A percentile compares a stretch with the other conserved stretches of the same genome.
Evolutionary conservation across 2,329 filamentous ascomycete genomes (phyloP).

Genomic region (Apiospora sp.): DNA sequence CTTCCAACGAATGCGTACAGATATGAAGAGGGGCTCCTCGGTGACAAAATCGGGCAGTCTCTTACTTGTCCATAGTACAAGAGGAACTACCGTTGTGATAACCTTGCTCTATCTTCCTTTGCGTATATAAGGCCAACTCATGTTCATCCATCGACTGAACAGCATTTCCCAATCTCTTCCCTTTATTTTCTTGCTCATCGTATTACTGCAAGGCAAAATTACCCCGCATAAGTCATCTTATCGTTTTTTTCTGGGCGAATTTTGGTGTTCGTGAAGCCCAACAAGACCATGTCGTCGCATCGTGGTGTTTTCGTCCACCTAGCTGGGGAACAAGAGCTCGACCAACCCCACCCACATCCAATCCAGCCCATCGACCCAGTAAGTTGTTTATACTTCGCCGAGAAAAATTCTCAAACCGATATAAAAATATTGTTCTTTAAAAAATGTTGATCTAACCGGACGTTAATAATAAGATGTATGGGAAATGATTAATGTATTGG

Average conservation of each 20-base stretch:
- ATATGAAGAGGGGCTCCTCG: neutral
- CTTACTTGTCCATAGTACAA: constrained; percentile 7
- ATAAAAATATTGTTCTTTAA: too few relatives aligned
- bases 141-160: neutral
- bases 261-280: constrained; percentile 1
- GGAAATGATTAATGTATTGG: too few relatives aligned
- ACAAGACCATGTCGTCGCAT: neutral
- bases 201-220: neutral
- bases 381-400: neutral
- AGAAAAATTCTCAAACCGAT: too few relatives aligned
- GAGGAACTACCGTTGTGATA: neutral
- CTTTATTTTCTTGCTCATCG: neutral
- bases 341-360: neutral
- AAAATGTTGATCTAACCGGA: too few relatives aligned
- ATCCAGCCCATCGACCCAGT: constrained; percentile 4
- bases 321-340: neutral
- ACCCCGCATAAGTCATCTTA: neutral
- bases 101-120: neutral
- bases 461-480: too few relatives aligned
- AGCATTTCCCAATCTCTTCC: neutral
- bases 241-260: neutral
- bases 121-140: neutral
- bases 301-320: neutral
- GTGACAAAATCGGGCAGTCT: neutral
- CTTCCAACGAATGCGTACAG: neutral